phyloP scores from a whole-genome alignment of 495 filamentous ascomycete species.

The Cetradonia linearis region DNA sequence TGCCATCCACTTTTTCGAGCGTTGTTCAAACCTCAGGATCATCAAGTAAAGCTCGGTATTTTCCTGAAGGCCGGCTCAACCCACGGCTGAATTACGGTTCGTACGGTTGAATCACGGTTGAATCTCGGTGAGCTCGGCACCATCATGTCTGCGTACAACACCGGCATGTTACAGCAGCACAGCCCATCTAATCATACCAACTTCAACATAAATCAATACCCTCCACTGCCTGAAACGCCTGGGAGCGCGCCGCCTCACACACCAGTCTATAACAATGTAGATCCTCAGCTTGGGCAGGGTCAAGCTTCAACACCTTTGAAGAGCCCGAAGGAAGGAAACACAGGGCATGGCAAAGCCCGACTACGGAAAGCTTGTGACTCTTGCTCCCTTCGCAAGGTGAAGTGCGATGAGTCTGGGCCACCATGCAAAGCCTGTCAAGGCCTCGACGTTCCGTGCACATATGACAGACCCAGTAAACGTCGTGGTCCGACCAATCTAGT shows the following conservation, averaged over 20 bases:
- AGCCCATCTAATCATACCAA: not conserved
- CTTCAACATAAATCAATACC: slow-evolving; percentile 11
- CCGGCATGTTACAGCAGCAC: slow-evolving; percentile 13
- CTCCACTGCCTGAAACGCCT: slow-evolving; percentile 1
- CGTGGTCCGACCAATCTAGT: slow-evolving; percentile 80
- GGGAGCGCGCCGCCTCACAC: not conserved
- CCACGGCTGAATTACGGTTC: slow-evolving; percentile 2
- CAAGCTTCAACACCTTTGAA: slow-evolving; percentile 9
- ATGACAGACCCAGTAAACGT: slow-evolving; percentile 63
- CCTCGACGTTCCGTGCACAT: slow-evolving; percentile 76
- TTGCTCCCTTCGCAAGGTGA: slow-evolving; percentile 77
- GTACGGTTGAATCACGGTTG: not conserved
- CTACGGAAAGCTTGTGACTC: slow-evolving; percentile 75
- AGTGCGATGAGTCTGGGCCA: slow-evolving; percentile 74
- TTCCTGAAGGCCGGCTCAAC: not conserved
- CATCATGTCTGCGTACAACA: slow-evolving; percentile 14
- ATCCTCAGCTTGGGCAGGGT: slow-evolving; percentile 11
- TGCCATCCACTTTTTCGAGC: not conserved
- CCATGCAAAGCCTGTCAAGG: slow-evolving; percentile 72
- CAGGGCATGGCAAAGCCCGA: slow-evolving; percentile 27
- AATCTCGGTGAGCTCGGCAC: slow-evolving; percentile 4
- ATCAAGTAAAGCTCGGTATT: not conserved
- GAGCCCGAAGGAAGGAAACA: slow-evolving; percentile 2
- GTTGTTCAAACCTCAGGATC: not conserved
- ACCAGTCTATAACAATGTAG: slow-evolving; percentile 8